A percentile compares a stretch with the other conserved stretches of the same genome.
Evolutionary conservation across 805 yeast species (phyloP).

Genomic region (Yueomyces sp.): DNA sequence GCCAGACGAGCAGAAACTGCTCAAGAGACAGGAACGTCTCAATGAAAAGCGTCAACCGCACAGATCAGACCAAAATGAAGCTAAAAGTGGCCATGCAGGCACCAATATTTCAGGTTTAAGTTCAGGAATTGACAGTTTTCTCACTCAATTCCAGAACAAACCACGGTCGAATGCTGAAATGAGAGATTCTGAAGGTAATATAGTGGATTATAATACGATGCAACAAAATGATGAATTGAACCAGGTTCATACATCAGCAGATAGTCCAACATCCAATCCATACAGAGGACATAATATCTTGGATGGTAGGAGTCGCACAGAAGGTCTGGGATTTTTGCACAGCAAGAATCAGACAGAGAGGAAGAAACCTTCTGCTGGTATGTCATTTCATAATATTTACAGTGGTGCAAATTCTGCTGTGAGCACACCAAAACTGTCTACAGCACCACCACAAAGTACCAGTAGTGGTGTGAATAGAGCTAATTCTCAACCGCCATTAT

Average conservation of each 20-base stretch:
- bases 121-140: not conserved
- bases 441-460: not conserved
- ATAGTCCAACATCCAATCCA: not conserved
- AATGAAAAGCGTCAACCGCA: not conserved
- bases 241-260: not conserved
- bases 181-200: not conserved
- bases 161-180: not conserved
- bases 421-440: not conserved
- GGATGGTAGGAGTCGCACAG: not conserved
- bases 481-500: not conserved
- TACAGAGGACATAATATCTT: no score
- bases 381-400: constrained; percentile 16
- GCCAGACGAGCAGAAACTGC: constrained; percentile 21
- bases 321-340: not conserved
- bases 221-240: not conserved
- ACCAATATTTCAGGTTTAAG: not conserved
- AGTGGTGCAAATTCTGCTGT: not conserved
- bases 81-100: no score
- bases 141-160: not conserved
- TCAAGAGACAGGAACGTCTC: constrained; percentile 12
- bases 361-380: constrained; percentile 9
- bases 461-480: not conserved
- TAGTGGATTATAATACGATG: not conserved
- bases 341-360: not conserved
- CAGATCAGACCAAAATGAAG: not conserved